Evolutionary conservation across 2,329 filamentous ascomycete genomes (phyloP).

Genomic region (Bertia moriformis): DNA sequence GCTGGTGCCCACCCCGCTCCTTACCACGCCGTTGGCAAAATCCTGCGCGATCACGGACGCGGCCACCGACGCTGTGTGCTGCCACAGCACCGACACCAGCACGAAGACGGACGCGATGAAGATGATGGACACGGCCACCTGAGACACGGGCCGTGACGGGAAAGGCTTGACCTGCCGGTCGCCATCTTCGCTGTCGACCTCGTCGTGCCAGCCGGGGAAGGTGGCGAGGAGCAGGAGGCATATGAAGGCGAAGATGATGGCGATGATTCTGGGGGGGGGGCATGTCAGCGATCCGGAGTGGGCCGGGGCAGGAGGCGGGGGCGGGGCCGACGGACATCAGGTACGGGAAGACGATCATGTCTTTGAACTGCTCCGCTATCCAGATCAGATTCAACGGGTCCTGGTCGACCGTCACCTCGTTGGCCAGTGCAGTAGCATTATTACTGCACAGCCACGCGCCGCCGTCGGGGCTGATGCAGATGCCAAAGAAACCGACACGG

Average conservation of each 20-base stretch:
- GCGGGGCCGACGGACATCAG: slow-evolving; percentile 69
- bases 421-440: slow-evolving; percentile 85
- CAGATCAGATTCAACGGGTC: slow-evolving; percentile 95
- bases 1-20: slow-evolving; percentile 75
- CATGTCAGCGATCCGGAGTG: background rate
- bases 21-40: slow-evolving; percentile 76
- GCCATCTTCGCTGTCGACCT: slow-evolving; percentile 64
- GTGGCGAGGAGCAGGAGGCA: slow-evolving; percentile 90
- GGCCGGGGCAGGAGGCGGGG: too few species aligned
- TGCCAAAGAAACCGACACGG: slow-evolving; percentile 92
- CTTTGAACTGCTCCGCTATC: slow-evolving; percentile 93
- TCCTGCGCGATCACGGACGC: slow-evolving; percentile 88
- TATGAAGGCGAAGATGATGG: slow-evolving; percentile 91
- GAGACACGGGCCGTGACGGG: slow-evolving; percentile 79
- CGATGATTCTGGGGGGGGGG: slow-evolving; percentile 63
- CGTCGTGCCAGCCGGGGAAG: slow-evolving; percentile 95
- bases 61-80: slow-evolving; percentile 91
- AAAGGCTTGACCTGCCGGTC: slow-evolving; percentile 89
- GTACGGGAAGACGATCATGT: slow-evolving; percentile 96
- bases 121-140: slow-evolving; percentile 84
- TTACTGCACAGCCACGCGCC: slow-evolving; percentile 91
- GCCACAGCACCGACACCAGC: slow-evolving; percentile 68
- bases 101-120: slow-evolving; percentile 62
- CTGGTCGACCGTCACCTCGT: slow-evolving; percentile 77
- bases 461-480: slow-evolving; percentile 84